These are phyloP conservation scores for Cryomyces minteri DNA, from an alignment of 495 filamentous ascomycete genomes.

Conservation along the genomic window DNA sequence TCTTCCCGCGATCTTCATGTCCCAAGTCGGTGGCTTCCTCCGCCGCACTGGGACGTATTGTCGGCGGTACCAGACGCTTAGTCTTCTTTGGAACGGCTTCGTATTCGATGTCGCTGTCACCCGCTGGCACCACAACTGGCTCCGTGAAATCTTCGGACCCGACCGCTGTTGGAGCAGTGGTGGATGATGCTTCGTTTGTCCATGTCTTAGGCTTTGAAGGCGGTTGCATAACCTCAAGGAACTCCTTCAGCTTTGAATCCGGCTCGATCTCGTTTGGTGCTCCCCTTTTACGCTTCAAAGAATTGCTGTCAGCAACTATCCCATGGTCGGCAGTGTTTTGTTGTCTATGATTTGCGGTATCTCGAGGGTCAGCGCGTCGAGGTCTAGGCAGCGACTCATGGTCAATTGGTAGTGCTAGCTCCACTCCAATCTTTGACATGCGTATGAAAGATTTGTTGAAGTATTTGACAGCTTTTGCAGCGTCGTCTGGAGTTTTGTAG, in stretches of 20 bases:
- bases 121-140: conserved; percentile 18
- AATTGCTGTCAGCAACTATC: background rate
- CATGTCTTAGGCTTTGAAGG: conserved; percentile 48
- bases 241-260: conserved; percentile 73
- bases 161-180: background rate
- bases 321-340: background rate
- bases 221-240: conserved; percentile 62
- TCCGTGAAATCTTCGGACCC: background rate
- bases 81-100: conserved; percentile 31
- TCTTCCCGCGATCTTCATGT: background rate
- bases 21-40: background rate
- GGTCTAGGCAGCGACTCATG: background rate
- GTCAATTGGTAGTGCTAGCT: conserved; percentile 53
- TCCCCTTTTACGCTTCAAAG: conserved; percentile 39
- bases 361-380: background rate
- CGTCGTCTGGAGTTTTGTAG: conserved; percentile 68
- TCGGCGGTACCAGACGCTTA: background rate
- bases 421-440: conserved; percentile 88
- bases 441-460: conserved; percentile 90
- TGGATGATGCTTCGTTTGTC: conserved; percentile 30
- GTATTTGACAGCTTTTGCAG: conserved; percentile 67
- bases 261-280: conserved; percentile 24
- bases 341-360: background rate
- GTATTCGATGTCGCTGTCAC: conserved; percentile 48
- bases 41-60: background rate